Conservation (phyloP, 116 monocot species). For the Cymodocea nodosa region DNA sequence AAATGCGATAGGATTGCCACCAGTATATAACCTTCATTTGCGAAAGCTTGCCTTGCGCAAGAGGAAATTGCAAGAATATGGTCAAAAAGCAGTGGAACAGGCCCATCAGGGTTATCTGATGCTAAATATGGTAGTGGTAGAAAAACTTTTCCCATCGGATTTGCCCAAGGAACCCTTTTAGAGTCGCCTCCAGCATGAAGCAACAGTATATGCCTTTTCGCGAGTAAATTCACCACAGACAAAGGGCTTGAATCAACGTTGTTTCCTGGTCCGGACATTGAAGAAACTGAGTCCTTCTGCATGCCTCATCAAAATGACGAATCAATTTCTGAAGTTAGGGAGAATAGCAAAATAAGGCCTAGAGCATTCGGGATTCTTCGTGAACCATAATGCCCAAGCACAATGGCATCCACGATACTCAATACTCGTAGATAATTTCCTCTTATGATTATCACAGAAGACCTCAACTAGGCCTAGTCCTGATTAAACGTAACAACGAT, state of each 20-base stretch:
- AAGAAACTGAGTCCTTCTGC: slow-evolving; percentile 4
- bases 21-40: slow-evolving; percentile 58
- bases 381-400: too few species aligned
- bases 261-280: slow-evolving; percentile 9
- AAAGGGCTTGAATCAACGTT: slow-evolving; percentile 4
- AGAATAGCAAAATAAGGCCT: neutral
- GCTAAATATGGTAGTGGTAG: slow-evolving; percentile 80
- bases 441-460: too few species aligned
- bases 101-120: slow-evolving; percentile 75
- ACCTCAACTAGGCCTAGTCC: too few species aligned
- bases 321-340: neutral
- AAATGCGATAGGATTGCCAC: slow-evolving; percentile 18
- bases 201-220: slow-evolving; percentile 61
- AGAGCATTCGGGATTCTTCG: too few species aligned
- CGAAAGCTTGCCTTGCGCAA: slow-evolving; percentile 86
- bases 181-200: slow-evolving; percentile 99
- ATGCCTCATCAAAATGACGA: neutral
- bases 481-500: too few species aligned
- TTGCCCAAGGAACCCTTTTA: slow-evolving; percentile 98
- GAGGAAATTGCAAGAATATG: slow-evolving; percentile 98
- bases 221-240: slow-evolving; percentile 30
- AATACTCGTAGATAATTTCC: too few species aligned
- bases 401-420: too few species aligned
- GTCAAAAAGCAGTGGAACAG: slow-evolving; percentile 94
- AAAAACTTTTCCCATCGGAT: slow-evolving; percentile 98